phyloP scores from a whole-genome alignment of 148 eudicot species.

The Camellia sinensis region DNA sequence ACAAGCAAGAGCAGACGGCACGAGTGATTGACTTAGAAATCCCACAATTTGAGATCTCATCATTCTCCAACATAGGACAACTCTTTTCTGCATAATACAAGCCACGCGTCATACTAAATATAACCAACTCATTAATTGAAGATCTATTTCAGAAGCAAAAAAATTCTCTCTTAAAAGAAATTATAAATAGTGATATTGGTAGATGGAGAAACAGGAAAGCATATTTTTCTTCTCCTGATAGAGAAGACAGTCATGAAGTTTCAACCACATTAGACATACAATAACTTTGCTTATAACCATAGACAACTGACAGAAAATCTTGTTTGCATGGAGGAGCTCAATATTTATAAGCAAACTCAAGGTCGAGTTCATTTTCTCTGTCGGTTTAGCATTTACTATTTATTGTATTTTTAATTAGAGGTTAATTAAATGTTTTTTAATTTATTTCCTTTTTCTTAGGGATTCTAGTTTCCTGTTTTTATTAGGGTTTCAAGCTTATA shows the following conservation, averaged over 20 bases:
- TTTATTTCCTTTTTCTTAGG: no score
- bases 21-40: conserved; percentile 51
- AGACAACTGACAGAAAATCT: neutral
- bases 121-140: neutral
- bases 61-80: conserved; percentile 28
- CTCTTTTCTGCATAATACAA: conserved; percentile 44
- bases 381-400: no score
- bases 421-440: no score
- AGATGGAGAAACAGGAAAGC: neutral
- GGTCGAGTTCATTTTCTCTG: no score
- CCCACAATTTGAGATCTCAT: conserved; percentile 33
- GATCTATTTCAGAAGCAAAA: neutral
- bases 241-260: neutral
- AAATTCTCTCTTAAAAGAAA: neutral
- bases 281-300: neutral
- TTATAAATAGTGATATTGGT: neutral
- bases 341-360: no score
- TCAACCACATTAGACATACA: neutral
- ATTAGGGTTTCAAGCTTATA: no score
- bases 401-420: no score
- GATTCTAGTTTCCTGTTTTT: no score
- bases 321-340: neutral
- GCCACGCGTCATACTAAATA: neutral
- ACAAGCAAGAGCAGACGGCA: conserved; percentile 57
- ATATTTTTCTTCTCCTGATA: neutral